Evolutionary conservation across 2,329 filamentous ascomycete species (phyloP), one percentile per base, ranked within the genome.

Genomic region (Alternaria rosae): DNA sequence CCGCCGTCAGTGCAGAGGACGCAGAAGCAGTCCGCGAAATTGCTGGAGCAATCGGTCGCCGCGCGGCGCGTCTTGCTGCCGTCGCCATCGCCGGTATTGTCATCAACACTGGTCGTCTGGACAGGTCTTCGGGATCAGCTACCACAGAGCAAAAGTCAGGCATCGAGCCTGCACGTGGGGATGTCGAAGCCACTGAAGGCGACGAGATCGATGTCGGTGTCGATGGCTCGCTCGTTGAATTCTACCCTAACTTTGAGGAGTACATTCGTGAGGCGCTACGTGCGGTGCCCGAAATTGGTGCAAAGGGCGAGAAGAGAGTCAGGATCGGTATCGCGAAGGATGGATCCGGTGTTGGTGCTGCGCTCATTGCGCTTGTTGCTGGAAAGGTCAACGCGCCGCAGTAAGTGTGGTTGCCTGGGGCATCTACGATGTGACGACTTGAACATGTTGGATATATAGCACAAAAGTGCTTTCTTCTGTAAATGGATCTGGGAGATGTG

Each of bases 251-350:
- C 75, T 99, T 97, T 82, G 89, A 95, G 68, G 90, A 91, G 59
- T 91, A 95, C 83, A 91, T 98, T 65, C 88, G 94, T 65, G 92
- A 97, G 76, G 92, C 92, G 7, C 84, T 98, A 61, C 83, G 89
- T 52, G 88, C 88, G 58, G 88, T 97, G 55, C 86, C 92, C 15
- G 88, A 91, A 64, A 91, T 98, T 71, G 94, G 94, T 5, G 82
- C 85, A 47, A 83, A 86, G 59, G 93, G 94, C 11, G 93, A 96
- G 68, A 91, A 92, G 82, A 92, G 89, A 81, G 92, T 99, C 68
- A 87, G 93, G 59, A 97, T 99, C 74, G 95, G 94, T 21, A 95
- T 98, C 74, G 95, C 95, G 65, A 97, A 97, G 85, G 95, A 99
- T 78, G 95, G 95, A 50, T 95, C 92, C 67, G 95, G 93, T 66